These are phyloP conservation scores for Phaeoacremonium minimum DNA, from an alignment of 2,329 filamentous ascomycete genomes.

Conservation along the genomic window DNA sequence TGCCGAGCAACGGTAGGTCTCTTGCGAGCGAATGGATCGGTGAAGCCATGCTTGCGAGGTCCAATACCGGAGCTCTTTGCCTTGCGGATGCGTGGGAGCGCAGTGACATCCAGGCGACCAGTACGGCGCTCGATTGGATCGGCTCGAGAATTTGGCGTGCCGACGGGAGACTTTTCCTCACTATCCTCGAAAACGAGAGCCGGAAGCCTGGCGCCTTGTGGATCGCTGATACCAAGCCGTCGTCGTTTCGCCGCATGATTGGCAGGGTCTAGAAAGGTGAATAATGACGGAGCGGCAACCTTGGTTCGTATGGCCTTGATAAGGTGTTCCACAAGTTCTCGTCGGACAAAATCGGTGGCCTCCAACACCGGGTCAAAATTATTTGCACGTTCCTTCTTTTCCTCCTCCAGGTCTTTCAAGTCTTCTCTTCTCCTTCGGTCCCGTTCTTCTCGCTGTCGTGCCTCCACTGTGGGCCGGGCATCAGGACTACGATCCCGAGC, in stretches of 20 bases:
- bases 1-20: slow-evolving; percentile 55
- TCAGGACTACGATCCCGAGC: slow-evolving; percentile 29
- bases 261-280: slow-evolving; percentile 76
- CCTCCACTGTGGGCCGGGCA: slow-evolving; percentile 29
- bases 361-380: slow-evolving; percentile 88
- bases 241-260: slow-evolving; percentile 77
- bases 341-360: slow-evolving; percentile 72
- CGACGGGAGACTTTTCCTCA: slow-evolving; percentile 57
- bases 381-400: slow-evolving; percentile 81
- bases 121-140: slow-evolving; percentile 59
- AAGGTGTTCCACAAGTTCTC: slow-evolving; percentile 81
- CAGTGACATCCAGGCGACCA: slow-evolving; percentile 53
- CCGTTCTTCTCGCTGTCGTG: slow-evolving; percentile 59
- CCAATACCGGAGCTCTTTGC: slow-evolving; percentile 52
- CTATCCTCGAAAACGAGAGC: slow-evolving; percentile 52
- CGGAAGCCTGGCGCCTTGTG: slow-evolving; percentile 52
- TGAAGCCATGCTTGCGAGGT: slow-evolving; percentile 57
- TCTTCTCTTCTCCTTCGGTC: slow-evolving; percentile 66
- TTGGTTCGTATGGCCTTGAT: slow-evolving; percentile 85
- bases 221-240: slow-evolving; percentile 72
- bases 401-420: slow-evolving; percentile 79
- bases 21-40: slow-evolving; percentile 62
- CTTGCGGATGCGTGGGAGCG: slow-evolving; percentile 74
- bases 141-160: slow-evolving; percentile 61
- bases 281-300: slow-evolving; percentile 75